These are phyloP conservation scores for Suillus spraguei DNA, from an alignment of 768 basidiomycete species.

Conservation along the genomic window DNA sequence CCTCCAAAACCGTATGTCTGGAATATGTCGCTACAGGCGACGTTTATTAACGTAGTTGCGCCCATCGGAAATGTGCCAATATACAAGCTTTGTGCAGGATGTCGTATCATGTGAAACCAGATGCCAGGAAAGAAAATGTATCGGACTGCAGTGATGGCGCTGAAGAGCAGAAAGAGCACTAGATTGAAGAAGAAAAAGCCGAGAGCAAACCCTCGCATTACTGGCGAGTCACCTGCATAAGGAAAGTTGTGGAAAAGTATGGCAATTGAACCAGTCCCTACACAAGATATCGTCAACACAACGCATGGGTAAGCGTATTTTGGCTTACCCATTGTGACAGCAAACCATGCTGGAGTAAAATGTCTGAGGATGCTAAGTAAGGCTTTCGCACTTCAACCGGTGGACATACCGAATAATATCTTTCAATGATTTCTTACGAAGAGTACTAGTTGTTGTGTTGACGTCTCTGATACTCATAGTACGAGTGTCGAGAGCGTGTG, in stretches of 20 bases:
- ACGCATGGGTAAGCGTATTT: not conserved
- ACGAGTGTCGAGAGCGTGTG: not conserved
- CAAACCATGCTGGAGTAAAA: conserved; percentile 60
- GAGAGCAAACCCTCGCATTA: conserved; percentile 46
- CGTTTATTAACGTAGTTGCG: conserved; percentile 56
- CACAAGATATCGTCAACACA: conserved; percentile 2
- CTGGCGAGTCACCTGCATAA: conserved; percentile 44
- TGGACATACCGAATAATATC: conserved; percentile 37
- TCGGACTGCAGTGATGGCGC: conserved; percentile 45
- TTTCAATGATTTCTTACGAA: conserved; percentile 31
- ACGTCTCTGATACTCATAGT: not conserved
- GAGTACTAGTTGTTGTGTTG: not conserved
- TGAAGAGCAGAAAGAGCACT: conserved; percentile 53
- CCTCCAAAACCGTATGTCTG: conserved; percentile 51
- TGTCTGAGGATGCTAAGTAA: conserved; percentile 33
- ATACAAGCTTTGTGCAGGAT: conserved; percentile 54
- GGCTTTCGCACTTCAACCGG: not conserved
- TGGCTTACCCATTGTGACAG: conserved; percentile 53
- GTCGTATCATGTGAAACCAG: conserved; percentile 48
- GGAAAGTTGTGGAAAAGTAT: conserved; percentile 60
- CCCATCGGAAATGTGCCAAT: conserved; percentile 60
- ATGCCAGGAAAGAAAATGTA: conserved; percentile 57
- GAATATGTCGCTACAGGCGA: conserved; percentile 49
- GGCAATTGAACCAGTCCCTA: conserved; percentile 55
- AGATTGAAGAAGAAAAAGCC: conserved; percentile 64